Base-by-base conservation (phyloP, 805 yeast species). In the Monosporozyma yasuniensis region DNA sequence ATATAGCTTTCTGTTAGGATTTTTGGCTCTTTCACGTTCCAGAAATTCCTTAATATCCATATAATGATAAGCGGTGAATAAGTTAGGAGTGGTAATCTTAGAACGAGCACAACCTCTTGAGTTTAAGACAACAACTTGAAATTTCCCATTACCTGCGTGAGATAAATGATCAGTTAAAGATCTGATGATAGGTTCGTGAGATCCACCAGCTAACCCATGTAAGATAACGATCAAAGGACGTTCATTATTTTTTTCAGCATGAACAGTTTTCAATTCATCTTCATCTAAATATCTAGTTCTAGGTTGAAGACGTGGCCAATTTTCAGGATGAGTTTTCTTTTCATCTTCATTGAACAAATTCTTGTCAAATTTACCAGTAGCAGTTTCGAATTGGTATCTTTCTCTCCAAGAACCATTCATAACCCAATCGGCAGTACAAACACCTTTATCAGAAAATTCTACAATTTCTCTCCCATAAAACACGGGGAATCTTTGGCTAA, bases 141-240 rank as follows among this genome's bases (percentile, higher is more conserved):
- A 73, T 54, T 70, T 58, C 4, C 58, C 60, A 49, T 69, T 67
- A 14, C 68, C 66, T 4, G 66, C 65, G 1, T 63, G 57, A 30
- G 75, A 72, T 45, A 82, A 65, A 19, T 67, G 64, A 44, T 69
- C 67, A 35, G 79, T 66, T 37, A 80, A 68, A 8, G 83, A 75
- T 54, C 88, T 73, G 44, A 84, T 77, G 50, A 81, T 81, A 19
- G 86, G 80, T 62, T 85, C 93, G 57, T 81, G 85, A 14, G 87
- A 80, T 1, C 95, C 95, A 51, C 93, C 91, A 25, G 86, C 83
- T 37, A 85, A 70, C 1, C 93, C 95, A 59, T 85, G 91, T 46
- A 76, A 66, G 8, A 83, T 77, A 30, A 85, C 69, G 19, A 81
- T 71, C 45, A 85, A 69, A 3, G 90, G 90, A 52, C 72, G 73